These are phyloP conservation scores for Pseudocercospora ulei DNA, from an alignment of 2,329 filamentous ascomycete genomes.

Conservation along the genomic window DNA sequence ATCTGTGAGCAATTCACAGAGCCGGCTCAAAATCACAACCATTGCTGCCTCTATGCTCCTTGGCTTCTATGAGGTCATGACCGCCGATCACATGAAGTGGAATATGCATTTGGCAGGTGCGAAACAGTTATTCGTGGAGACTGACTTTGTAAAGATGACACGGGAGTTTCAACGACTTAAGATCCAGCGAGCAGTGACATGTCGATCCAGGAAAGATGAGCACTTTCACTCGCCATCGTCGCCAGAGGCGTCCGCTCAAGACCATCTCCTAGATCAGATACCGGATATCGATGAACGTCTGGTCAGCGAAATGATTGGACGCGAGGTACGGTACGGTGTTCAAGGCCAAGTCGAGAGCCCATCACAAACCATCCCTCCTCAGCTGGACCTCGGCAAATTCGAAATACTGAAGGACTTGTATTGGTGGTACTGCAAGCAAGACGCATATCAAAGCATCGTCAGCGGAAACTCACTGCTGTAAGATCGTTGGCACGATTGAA, in stretches of 20 bases:
- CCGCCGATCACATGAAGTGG: slow-evolving; percentile 91
- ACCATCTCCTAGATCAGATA: slow-evolving; percentile 31
- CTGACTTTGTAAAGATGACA: slow-evolving; percentile 66
- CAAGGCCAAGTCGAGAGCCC: slow-evolving; percentile 45
- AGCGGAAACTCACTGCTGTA: slow-evolving; percentile 79
- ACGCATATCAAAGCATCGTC: slow-evolving; percentile 79
- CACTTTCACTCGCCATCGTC: slow-evolving; percentile 14
- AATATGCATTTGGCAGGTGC: slow-evolving; percentile 82
- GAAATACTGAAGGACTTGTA: slow-evolving; percentile 76
- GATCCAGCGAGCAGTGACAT: slow-evolving; percentile 41
- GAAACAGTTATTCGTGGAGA: slow-evolving; percentile 69
- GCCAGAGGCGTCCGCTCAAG: slow-evolving; percentile 19
- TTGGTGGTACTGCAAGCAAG: slow-evolving; percentile 96
- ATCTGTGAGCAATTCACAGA: slow-evolving; percentile 59
- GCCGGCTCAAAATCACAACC: slow-evolving; percentile 66
- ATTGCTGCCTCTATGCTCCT: slow-evolving; percentile 80
- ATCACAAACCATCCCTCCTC: slow-evolving; percentile 28
- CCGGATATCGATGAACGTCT: slow-evolving; percentile 48
- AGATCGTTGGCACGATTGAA: slow-evolving; percentile 36
- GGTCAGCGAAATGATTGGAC: slow-evolving; percentile 51
- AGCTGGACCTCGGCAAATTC: slow-evolving; percentile 62
- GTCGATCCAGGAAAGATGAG: slow-evolving; percentile 29
- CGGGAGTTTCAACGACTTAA: slow-evolving; percentile 58
- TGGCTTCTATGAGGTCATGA: slow-evolving; percentile 89
- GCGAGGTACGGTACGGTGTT: slow-evolving; percentile 49